Conservation (phyloP, 2,329 filamentous ascomycete species). For the Boeremia exigua region DNA sequence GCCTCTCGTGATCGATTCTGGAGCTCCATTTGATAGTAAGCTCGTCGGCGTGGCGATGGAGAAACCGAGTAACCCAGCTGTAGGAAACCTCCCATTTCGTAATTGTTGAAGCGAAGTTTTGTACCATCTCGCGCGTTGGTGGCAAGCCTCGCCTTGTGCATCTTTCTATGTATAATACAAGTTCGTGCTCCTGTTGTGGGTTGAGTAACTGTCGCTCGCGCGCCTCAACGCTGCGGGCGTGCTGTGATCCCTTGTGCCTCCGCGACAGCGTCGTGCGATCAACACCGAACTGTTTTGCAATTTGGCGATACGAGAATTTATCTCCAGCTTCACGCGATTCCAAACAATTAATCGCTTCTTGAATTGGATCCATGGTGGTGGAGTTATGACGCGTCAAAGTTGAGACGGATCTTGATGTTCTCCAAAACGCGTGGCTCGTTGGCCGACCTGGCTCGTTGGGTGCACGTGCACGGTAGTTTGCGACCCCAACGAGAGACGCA, state of each 20-base stretch:
- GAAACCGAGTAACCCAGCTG: slow-evolving; percentile 25
- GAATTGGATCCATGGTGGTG: background rate
- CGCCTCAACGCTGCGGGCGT: background rate
- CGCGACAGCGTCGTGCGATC: background rate
- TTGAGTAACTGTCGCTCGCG: slow-evolving; percentile 3
- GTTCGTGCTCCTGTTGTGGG: slow-evolving; percentile 17
- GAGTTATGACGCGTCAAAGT: background rate
- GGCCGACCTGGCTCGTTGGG: no score
- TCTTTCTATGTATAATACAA: slow-evolving; percentile 26
- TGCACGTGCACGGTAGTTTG: no score
- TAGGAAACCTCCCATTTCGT: slow-evolving; percentile 10
- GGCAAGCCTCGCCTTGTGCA: slow-evolving; percentile 19
- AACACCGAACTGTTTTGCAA: background rate
- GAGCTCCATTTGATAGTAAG: slow-evolving; percentile 22
- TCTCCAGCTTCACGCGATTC: background rate
- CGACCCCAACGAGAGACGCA: no score
- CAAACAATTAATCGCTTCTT: background rate
- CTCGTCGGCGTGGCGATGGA: slow-evolving; percentile 9
- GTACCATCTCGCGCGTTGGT: slow-evolving; percentile 16
- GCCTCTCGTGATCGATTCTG: slow-evolving; percentile 20
- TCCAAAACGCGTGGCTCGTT: no score
- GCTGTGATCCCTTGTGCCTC: background rate
- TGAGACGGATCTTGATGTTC: no score
- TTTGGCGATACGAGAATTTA: background rate
- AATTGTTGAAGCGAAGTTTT: slow-evolving; percentile 19